Evolutionary conservation across 2,329 filamentous ascomycete genomes (phyloP), one percentile per base, ranked within the genome.

Genomic region (Xylaria sp.): DNA sequence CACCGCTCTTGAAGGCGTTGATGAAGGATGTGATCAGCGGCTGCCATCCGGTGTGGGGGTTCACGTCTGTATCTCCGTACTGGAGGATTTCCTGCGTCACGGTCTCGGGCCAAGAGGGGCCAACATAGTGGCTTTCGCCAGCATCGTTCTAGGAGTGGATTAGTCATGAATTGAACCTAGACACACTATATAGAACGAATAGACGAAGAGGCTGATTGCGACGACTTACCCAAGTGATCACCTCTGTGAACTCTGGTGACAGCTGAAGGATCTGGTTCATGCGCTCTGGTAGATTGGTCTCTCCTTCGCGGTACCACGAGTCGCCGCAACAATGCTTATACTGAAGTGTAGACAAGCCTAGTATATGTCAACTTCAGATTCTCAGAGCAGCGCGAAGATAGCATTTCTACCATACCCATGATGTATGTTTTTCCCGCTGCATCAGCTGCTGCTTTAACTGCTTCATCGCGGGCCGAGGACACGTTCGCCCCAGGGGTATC

Each of bases 81-180:
- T 74, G 68, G 9, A 74, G 65, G 61, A 78, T 77, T 24, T 75
- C 73, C 21, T 58, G 39, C 45, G 70, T 74, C 2, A 76, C 68
- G 32, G 73, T 75, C 61, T 81, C 78, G 6, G 73, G 64, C 75
- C 77, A 79, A 39, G 76, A 72, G 17, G 74, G 74, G 32, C 79
- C 79, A 47, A 81, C 76, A 70, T 81, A 81, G 69, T 81, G 80
- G 65, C 74, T 76, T 63, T 80, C 79, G 17, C 77, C 76, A 1
- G 76, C 79, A 61, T 80, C 78, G 63, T 81, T 79, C 77, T 70
- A 39, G 27, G 17, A 8, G 47, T 21, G 30, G 14, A 45, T 75
- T 42, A 67, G 59, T 34, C 24, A 50, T 19, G 50, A 17, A 48
- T 55, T n/a, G 54, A 54, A 30, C 21, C 17, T 45, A 11, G 6